Conservation (phyloP, 257 asterid genomes). For the Solanum pinnatisectum region DNA sequence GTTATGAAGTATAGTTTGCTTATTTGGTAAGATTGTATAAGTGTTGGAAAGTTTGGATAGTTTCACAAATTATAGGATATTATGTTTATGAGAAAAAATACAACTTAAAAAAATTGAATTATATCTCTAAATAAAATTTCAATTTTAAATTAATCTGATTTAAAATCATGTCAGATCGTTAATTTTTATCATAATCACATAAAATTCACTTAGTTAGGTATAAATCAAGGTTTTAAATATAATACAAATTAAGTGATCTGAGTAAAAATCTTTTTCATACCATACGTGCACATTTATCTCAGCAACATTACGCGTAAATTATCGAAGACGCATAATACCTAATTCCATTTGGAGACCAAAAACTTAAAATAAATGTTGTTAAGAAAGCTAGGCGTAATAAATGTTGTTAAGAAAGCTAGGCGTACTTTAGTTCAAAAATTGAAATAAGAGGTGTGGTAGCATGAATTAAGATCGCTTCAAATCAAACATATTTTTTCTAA, state of each 20-base stretch:
- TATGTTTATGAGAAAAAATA: background rate
- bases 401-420: background rate
- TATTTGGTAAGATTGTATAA: background rate
- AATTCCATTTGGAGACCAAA: background rate
- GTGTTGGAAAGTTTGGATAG: background rate
- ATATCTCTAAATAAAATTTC: background rate
- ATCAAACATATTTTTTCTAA: background rate
- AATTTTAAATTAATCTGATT: background rate
- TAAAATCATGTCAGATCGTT: background rate
- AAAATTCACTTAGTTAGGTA: background rate
- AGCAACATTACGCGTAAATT: background rate
- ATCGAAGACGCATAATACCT: background rate
- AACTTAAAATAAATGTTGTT: background rate
- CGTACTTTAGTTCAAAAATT: background rate
- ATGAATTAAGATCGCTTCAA: background rate
- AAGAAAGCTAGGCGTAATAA: background rate
- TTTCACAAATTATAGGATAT: background rate
- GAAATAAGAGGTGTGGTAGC: background rate
- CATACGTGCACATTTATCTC: background rate
- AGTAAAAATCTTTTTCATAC: background rate
- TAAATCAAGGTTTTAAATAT: background rate
- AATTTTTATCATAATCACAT: background rate
- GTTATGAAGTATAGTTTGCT: background rate
- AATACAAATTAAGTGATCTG: background rate
- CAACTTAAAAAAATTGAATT: background rate